A percentile compares a stretch with the other conserved stretches of the same genome.
These are phyloP conservation scores for Escallonia rubra DNA, from an alignment of 129 eudicot genomes.

Conservation along the genomic window DNA sequence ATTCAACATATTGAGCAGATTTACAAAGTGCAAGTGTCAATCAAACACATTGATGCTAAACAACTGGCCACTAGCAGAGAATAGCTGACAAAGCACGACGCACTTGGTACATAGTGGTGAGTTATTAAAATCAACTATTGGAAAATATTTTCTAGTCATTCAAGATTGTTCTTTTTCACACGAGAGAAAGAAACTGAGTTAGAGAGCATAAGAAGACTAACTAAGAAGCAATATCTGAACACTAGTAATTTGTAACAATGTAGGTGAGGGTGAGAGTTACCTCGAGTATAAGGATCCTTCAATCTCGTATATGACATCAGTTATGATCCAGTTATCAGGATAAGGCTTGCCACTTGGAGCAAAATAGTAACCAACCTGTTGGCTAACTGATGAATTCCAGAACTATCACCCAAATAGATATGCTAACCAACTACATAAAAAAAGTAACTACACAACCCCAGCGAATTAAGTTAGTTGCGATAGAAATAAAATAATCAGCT, in stretches of 20 bases:
- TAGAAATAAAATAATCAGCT: not conserved
- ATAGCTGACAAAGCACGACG: not conserved
- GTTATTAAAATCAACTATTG: too few relatives aligned
- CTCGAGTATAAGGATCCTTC: conserved; percentile 91
- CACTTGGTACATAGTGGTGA: not conserved
- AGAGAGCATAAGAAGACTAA: conserved; percentile 1
- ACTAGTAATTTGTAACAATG: not conserved
- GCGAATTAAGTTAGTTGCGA: not conserved
- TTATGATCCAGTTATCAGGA: conserved; percentile 96
- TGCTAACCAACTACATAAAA: conserved; percentile 9
- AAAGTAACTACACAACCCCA: not conserved
- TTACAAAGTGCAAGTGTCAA: not conserved
- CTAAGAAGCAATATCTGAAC: not conserved
- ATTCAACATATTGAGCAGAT: not conserved
- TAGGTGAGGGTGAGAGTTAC: conserved; percentile 30
- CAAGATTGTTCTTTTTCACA: too few relatives aligned
- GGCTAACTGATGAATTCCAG: conserved; percentile 18
- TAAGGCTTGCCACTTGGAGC: conserved; percentile 99
- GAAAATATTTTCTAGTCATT: too few relatives aligned
- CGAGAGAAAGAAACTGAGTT: not conserved
- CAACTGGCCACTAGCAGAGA: not conserved
- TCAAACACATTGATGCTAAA: too few relatives aligned
- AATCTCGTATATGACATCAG: conserved; percentile 82
- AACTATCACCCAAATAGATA: conserved; percentile 10
- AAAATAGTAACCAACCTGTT: conserved; percentile 94